Evolutionary conservation across 306 rosid species (phyloP).

Genomic region (Heteromeles arbutifolia): DNA sequence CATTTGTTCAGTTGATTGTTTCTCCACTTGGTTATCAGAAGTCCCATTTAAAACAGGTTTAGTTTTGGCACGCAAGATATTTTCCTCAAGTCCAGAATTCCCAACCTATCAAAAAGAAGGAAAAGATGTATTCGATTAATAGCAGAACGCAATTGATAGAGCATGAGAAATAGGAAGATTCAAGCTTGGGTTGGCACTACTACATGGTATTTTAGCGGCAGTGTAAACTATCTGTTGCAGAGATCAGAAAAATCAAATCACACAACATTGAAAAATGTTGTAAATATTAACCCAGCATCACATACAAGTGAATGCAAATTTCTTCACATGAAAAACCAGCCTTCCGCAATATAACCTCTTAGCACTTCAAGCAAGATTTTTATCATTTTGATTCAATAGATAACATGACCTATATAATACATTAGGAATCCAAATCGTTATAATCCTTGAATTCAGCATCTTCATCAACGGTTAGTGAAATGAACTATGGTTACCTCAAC

Average conservation of each 20-base stretch:
- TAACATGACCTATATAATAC: background rate
- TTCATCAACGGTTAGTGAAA: background rate
- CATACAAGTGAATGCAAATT: background rate
- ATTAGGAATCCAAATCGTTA: background rate
- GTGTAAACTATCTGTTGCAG: background rate
- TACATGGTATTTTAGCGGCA: background rate
- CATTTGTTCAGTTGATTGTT: constrained; percentile 33
- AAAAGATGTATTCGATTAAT: constrained; percentile 15
- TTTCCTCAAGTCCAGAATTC: constrained; percentile 37
- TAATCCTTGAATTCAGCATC: background rate
- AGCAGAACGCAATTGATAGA: constrained; percentile 1
- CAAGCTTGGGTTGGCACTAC: background rate
- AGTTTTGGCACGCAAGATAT: constrained; percentile 28
- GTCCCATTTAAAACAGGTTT: constrained; percentile 28
- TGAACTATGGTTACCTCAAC: constrained; percentile 47
- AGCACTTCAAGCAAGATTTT: background rate
- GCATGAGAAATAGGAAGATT: background rate
- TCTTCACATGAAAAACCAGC: background rate
- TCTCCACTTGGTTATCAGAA: constrained; percentile 39
- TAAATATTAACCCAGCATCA: background rate
- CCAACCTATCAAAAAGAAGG: constrained; percentile 48
- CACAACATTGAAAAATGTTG: background rate
- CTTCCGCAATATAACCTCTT: background rate
- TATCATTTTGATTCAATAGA: background rate
- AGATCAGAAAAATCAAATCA: background rate